phyloP scores from a whole-genome alignment of 768 basidiomycete genomes.

The Collybiopsis luxurians region DNA sequence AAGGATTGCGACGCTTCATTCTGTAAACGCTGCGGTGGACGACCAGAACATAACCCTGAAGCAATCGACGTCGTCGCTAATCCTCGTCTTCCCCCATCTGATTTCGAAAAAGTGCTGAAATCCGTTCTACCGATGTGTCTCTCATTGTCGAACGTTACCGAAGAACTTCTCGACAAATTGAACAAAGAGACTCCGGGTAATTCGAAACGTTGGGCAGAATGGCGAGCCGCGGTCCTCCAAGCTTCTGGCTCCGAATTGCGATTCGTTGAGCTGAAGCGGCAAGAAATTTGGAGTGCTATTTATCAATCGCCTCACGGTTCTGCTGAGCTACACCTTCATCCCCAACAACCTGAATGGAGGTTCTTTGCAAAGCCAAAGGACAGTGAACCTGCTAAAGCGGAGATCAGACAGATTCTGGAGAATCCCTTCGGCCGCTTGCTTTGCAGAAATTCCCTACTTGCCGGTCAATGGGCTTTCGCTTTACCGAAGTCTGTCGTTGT shows the following conservation, averaged over 20 bases:
- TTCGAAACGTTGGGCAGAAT: constrained; percentile 60
- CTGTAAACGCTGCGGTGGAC: constrained; percentile 85
- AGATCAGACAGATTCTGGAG: constrained; percentile 70
- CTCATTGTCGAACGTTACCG: constrained; percentile 47
- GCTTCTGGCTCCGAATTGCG: constrained; percentile 65
- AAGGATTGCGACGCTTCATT: constrained; percentile 73
- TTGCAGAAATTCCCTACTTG: constrained; percentile 55
- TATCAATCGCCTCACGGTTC: constrained; percentile 71
- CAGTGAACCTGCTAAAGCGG: constrained; percentile 71
- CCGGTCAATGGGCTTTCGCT: constrained; percentile 78
- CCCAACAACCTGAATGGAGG: constrained; percentile 81
- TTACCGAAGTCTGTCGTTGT: constrained; percentile 60
- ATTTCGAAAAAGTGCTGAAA: constrained; percentile 78
- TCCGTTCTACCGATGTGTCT: constrained; percentile 86
- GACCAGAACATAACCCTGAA: constrained; percentile 80
- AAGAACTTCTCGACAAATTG: constrained; percentile 50
- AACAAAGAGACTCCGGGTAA: constrained; percentile 36
- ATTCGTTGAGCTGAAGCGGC: constrained; percentile 83
- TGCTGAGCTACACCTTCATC: constrained; percentile 76
- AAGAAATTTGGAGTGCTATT: constrained; percentile 81
- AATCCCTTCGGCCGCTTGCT: constrained; percentile 75
- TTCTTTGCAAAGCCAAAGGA: constrained; percentile 71
- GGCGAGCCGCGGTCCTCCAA: constrained; percentile 65
- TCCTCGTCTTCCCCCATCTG: constrained; percentile 66
- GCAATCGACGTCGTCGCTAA: constrained; percentile 48